Evolutionary conservation across 108 stramenopile genomes (phyloP), one percentile per base, ranked within the genome.

Genomic region (Cafeteria roenbergensis): DNA sequence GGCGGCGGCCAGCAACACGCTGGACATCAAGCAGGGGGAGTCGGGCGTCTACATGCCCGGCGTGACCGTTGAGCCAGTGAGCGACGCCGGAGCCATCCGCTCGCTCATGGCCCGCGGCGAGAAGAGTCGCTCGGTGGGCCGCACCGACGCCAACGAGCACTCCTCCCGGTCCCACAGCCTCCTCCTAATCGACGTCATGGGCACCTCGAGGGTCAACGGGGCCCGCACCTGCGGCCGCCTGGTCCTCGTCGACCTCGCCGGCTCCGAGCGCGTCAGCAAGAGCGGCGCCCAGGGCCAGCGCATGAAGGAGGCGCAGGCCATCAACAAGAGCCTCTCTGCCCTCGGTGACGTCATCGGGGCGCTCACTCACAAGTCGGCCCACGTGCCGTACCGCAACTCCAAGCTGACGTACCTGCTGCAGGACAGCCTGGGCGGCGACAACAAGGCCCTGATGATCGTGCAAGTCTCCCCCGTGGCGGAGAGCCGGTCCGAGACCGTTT

Each of bases 391-490:
- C 69, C 70, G 86, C 53, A 87, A 87, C 73, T 73, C 80, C 66
- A 80, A 78, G 55, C 72, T 87, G 60, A 87, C 86, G 36, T 80
- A 80, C 75, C 73, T 87, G 8, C 75, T 87, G 80, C 73, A 71
- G 54, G 84, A 85, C 64, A 76, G 70, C 32, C 74, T 87, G 51
- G 82, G 84, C 31, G 80, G 82, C 17, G 74, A 82, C 57, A 79
- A 80, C 55, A 87, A 87, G 76, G 82, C 86, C 31, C 77, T 87
- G n/a, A 87, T 87, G 84, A 73, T 87, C 50, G 77, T 87, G 24
- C 73, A 80, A 65, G 79, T 75, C 62, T 72, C 70, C n/a, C 89
- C 89, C 0, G 81, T 87, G 0, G 85, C 83, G 61, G 80, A 81
- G 55, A 87, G 85, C 73, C 55, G 62, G 32, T 58, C 59, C 26